phyloP scores from a whole-genome alignment of 345 rosid species.

The Arabidopsis thaliana region DNA sequence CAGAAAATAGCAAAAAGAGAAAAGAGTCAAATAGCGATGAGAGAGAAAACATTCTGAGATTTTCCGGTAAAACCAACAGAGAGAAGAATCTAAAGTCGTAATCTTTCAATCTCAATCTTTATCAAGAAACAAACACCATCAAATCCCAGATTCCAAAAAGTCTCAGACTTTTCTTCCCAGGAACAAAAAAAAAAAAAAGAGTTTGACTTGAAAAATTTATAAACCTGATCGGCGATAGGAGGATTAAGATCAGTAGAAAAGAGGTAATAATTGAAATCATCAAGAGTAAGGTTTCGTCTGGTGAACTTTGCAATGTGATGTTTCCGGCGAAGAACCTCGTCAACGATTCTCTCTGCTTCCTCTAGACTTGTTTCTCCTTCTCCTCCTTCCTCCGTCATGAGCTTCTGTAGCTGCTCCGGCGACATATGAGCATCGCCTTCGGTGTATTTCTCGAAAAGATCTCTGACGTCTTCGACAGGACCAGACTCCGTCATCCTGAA shows the following conservation, averaged over 20 bases:
- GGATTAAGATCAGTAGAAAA: constrained; percentile 71
- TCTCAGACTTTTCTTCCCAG: not conserved
- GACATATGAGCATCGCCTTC: constrained; percentile 65
- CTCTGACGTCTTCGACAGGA: constrained; percentile 70
- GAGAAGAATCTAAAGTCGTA: not conserved
- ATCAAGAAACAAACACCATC: not conserved
- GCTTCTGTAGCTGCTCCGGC: constrained; percentile 65
- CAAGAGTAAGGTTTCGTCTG: constrained; percentile 66
- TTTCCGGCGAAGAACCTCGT: constrained; percentile 56
- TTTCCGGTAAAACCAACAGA: constrained; percentile 25
- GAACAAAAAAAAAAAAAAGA: not conserved
- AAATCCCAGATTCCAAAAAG: constrained; percentile 25
- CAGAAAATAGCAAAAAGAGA: not conserved
- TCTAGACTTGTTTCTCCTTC: constrained; percentile 49
- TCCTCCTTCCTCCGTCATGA: constrained; percentile 55
- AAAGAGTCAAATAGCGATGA: constrained; percentile 8
- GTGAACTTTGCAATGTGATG: constrained; percentile 72
- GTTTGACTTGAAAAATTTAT: constrained; percentile 8
- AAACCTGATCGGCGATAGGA: constrained; percentile 58
- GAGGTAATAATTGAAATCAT: constrained; percentile 66
- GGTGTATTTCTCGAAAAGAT: constrained; percentile 59
- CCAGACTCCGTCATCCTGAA: constrained; percentile 65
- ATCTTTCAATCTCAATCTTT: constrained; percentile 22
- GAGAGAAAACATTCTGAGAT: not conserved
- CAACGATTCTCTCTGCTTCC: constrained; percentile 64